Base-by-base conservation (phyloP, 2,329 filamentous ascomycete genomes). In the Hysterium pulicare region DNA sequence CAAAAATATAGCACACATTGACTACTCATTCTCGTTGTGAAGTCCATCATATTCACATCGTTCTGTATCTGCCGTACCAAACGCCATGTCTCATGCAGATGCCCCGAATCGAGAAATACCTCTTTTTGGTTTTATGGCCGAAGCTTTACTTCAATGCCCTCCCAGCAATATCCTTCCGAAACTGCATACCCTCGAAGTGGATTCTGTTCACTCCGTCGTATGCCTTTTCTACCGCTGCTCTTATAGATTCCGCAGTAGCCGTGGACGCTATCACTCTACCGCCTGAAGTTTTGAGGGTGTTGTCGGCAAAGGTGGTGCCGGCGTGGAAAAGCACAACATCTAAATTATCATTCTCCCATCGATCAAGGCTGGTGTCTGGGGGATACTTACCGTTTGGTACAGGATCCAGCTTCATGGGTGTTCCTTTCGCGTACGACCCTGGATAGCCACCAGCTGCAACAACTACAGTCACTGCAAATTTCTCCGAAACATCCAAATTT, bases 201-300 rank as follows among this genome's bases (percentile, higher is more conserved):
- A 96, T 90, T 40, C 79, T 76, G 42, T 83, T 77, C 17, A 96
- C 83, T 23, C 88, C 89, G 49, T 82, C 77, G 65, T 98, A 98
- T n/a, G 90, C 90, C 61, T 85, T 86, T 57, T 84, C 79, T 1
- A 97, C 88, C 0, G 93, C 93, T 40, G 86, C 83, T 57, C 88
- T 81, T 1, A 98, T 79, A 10, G 83, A 86, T 1, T 78, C 75
- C 1, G 82, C 86, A 2, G 83, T 86, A 1, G 90, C 87, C 28
- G 87, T 95, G n/a, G 89, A 83, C 13, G 91, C 90, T 60, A 98
- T 95, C 24, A 98, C 93, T 44, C 93, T 83, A 1, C 93, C 93
- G 35, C 93, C 93, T 0, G 86, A 79, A 0, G 89, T 91, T 59
- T 83, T 77, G 16, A 97, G 74, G 48, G 82, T 74, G 15, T 71